phyloP scores from a whole-genome alignment of 2,329 filamentous ascomycete species.

The Chaetomiaceae sp. region DNA sequence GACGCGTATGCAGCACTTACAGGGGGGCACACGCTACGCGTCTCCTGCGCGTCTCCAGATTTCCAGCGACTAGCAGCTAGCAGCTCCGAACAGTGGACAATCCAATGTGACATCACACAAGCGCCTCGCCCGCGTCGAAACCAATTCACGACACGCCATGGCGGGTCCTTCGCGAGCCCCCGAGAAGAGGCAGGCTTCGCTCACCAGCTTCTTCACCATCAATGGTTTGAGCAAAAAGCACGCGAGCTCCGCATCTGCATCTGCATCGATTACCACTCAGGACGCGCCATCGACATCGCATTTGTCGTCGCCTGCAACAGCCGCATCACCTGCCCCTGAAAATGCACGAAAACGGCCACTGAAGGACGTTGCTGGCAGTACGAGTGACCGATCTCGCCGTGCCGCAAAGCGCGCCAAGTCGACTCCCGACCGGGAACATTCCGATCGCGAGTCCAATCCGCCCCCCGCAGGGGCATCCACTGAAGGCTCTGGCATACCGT shows the following conservation, averaged over 20 bases:
- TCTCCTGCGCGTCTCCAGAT: conserved; percentile 11
- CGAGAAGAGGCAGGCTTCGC: conserved; percentile 68
- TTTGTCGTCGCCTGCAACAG: too few species aligned
- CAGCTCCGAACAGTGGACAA: too few species aligned
- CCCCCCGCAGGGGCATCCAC: too few species aligned
- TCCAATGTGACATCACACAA: conserved; percentile 17
- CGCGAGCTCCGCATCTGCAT: too few species aligned
- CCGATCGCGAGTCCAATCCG: conserved; percentile 18
- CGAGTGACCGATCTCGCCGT: conserved; percentile 36
- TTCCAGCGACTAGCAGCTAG: too few species aligned
- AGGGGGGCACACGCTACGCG: conserved; percentile 3
- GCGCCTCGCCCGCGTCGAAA: neutral
- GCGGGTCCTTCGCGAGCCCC: conserved; percentile 35
- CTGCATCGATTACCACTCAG: conserved; percentile 24
- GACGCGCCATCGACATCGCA: conserved; percentile 28
- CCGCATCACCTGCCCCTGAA: conserved; percentile 24
- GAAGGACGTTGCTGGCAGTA: conserved; percentile 40
- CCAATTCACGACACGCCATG: conserved; percentile 26
- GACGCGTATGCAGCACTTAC: conserved; percentile 4
- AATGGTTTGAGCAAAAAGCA: conserved; percentile 34
- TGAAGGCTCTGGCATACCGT: conserved; percentile 22
- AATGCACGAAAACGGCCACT: conserved; percentile 45
- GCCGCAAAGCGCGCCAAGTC: conserved; percentile 40
- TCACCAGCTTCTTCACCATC: conserved; percentile 75
- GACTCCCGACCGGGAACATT: conserved; percentile 30